Evolutionary conservation across 2,329 filamentous ascomycete genomes (phyloP).

Genomic region (Calonectria pseudoturangicola): DNA sequence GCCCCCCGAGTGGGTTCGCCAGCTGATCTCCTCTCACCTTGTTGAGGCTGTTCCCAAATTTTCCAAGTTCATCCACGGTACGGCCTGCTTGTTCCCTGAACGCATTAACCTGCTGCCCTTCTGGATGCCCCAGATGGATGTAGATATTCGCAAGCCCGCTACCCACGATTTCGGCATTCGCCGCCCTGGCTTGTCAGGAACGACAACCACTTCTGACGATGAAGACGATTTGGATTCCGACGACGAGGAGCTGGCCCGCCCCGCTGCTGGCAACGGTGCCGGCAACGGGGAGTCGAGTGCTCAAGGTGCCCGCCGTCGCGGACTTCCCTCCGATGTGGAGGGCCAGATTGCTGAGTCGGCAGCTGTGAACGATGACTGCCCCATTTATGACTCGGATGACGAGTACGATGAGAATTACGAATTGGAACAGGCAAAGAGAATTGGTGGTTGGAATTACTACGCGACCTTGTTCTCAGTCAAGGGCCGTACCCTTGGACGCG

Average conservation of each 20-base stretch:
- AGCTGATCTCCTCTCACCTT: slow-evolving; percentile 93
- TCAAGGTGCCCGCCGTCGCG: slow-evolving; percentile 63
- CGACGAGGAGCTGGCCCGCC: slow-evolving; percentile 70
- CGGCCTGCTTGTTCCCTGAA: slow-evolving; percentile 88
- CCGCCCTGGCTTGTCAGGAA: slow-evolving; percentile 83
- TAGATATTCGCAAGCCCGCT: slow-evolving; percentile 95
- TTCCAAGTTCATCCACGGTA: slow-evolving; percentile 98
- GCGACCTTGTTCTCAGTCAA: slow-evolving; percentile 73
- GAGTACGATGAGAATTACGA: slow-evolving; percentile 85
- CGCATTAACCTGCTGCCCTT: slow-evolving; percentile 94
- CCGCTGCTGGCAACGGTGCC: slow-evolving; percentile 47
- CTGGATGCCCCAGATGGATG: slow-evolving; percentile 99
- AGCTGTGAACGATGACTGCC: slow-evolving; percentile 81
- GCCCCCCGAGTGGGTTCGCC: slow-evolving; percentile 96
- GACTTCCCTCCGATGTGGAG: slow-evolving; percentile 80
- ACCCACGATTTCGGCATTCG: slow-evolving; percentile 94
- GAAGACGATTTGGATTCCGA: slow-evolving; percentile 83
- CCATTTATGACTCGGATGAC: slow-evolving; percentile 90
- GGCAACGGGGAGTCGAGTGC: slow-evolving; percentile 60
- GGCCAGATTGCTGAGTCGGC: slow-evolving; percentile 83
- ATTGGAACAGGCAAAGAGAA: slow-evolving; percentile 84
- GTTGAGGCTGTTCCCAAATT: slow-evolving; percentile 99
- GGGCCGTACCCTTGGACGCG: slow-evolving; percentile 64
- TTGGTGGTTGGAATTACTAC: slow-evolving; percentile 86
- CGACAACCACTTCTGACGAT: slow-evolving; percentile 85